These are phyloP conservation scores for Yarrowia keelungensis DNA, from an alignment of 805 yeast genomes.

Conservation along the genomic window DNA sequence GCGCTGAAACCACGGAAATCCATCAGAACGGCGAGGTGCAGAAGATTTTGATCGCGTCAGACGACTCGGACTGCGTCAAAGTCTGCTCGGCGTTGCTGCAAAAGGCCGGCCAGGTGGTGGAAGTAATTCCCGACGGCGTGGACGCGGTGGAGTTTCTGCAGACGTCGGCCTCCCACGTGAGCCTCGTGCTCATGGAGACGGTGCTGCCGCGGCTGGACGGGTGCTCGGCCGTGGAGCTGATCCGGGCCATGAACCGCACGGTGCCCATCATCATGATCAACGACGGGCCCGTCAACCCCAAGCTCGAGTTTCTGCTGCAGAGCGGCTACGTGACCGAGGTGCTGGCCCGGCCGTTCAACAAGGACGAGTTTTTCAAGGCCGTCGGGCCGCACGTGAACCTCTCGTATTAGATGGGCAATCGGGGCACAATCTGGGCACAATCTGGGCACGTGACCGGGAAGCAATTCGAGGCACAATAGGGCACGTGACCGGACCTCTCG, in stretches of 20 bases:
- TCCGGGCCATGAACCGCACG: slow-evolving; percentile 75
- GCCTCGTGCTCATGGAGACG: slow-evolving; percentile 63
- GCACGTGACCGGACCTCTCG: too few relatives aligned
- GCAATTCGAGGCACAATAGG: too few relatives aligned
- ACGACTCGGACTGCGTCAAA: slow-evolving; percentile 70
- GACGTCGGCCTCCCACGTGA: slow-evolving; percentile 72
- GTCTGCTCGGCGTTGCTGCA: slow-evolving; percentile 80
- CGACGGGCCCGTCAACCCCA: slow-evolving; percentile 49
- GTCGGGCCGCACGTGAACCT: slow-evolving; percentile 48
- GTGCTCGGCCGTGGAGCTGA: slow-evolving; percentile 85
- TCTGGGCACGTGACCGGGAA: too few relatives aligned
- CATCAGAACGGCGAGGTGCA: slow-evolving; percentile 26
- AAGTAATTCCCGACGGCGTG: slow-evolving; percentile 90
- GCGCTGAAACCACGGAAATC: slow-evolving; percentile 4
- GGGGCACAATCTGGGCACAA: too few relatives aligned
- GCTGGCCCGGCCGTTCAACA: slow-evolving; percentile 91
- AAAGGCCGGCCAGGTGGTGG: slow-evolving; percentile 91
- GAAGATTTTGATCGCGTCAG: slow-evolving; percentile 61
- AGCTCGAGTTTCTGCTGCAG: slow-evolving; percentile 38
- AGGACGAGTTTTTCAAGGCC: slow-evolving; percentile 79
- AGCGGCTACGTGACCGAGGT: slow-evolving; percentile 77
- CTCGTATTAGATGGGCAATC: not conserved
- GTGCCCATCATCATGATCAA: slow-evolving; percentile 76
- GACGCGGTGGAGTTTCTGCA: slow-evolving; percentile 69
- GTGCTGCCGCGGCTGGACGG: slow-evolving; percentile 67